These are phyloP conservation scores for Vaccinium darrowii DNA, from an alignment of 148 eudicot species.

Conservation along the genomic window DNA sequence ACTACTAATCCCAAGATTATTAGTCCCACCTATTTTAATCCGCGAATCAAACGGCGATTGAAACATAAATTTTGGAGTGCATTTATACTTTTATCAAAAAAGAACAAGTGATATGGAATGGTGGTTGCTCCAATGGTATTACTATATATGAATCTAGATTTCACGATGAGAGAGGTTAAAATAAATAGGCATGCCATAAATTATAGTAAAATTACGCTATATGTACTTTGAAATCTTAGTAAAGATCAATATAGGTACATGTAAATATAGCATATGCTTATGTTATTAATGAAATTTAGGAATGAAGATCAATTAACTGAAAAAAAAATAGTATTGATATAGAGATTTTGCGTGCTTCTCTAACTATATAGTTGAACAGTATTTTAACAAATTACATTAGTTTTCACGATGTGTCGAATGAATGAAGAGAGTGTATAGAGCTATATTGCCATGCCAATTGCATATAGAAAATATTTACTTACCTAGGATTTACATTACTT, in stretches of 20 bases:
- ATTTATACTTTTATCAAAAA: neutral
- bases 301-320: too few species aligned
- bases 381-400: neutral
- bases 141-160: neutral
- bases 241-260: too few species aligned
- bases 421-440: neutral
- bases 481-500: neutral
- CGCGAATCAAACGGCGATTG: too few species aligned
- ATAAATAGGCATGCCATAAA: too few species aligned
- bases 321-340: too few species aligned
- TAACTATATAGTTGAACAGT: too few species aligned
- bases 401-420: neutral
- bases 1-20: too few species aligned
- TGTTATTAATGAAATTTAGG: neutral
- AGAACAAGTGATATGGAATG: neutral
- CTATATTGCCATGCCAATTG: too few species aligned
- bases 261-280: neutral
- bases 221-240: neutral
- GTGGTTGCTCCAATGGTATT: neutral
- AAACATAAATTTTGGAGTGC: too few species aligned
- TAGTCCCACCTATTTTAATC: too few species aligned
- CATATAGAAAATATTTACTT: too few species aligned
- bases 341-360: neutral
- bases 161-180: neutral
- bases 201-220: too few species aligned